phyloP scores from a whole-genome alignment of 2,329 filamentous ascomycete genomes.

The Stagonosporopsis chrysanthemi region DNA sequence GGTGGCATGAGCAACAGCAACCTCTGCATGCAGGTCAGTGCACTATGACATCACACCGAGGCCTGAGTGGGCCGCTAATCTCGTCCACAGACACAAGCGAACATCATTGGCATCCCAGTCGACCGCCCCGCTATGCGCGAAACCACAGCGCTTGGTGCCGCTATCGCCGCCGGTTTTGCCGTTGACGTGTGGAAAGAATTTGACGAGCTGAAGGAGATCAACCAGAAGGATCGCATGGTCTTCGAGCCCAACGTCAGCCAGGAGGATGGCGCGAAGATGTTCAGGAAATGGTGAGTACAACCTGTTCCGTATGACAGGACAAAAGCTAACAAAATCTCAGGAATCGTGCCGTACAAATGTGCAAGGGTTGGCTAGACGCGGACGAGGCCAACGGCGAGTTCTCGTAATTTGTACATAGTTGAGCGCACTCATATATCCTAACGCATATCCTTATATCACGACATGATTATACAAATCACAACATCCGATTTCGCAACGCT shows the following conservation, averaged over 20 bases:
- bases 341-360: slow-evolving; percentile 73
- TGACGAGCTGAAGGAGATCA: slow-evolving; percentile 75
- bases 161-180: slow-evolving; percentile 88
- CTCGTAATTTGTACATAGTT: slow-evolving; percentile 27
- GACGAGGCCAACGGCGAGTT: slow-evolving; percentile 49
- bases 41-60: slow-evolving; percentile 8
- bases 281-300: slow-evolving; percentile 65
- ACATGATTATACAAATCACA: not conserved
- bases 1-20: slow-evolving; percentile 90
- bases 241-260: slow-evolving; percentile 72
- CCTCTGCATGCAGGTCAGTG: slow-evolving; percentile 76
- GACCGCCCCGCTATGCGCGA: slow-evolving; percentile 88
- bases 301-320: not conserved
- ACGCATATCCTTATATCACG: slow-evolving; percentile 1
- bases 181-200: slow-evolving; percentile 80
- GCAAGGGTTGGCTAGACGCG: slow-evolving; percentile 71
- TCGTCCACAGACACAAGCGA: slow-evolving; percentile 72
- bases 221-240: slow-evolving; percentile 70
- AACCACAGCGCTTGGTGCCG: slow-evolving; percentile 86
- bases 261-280: slow-evolving; percentile 68
- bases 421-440: slow-evolving; percentile 17
- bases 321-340: not conserved
- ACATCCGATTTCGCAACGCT: no score
- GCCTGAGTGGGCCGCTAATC: slow-evolving; percentile 24
- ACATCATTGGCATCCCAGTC: slow-evolving; percentile 83